Conservation (phyloP, 495 filamentous ascomycete genomes). For the Alectoria sarmentosa region DNA sequence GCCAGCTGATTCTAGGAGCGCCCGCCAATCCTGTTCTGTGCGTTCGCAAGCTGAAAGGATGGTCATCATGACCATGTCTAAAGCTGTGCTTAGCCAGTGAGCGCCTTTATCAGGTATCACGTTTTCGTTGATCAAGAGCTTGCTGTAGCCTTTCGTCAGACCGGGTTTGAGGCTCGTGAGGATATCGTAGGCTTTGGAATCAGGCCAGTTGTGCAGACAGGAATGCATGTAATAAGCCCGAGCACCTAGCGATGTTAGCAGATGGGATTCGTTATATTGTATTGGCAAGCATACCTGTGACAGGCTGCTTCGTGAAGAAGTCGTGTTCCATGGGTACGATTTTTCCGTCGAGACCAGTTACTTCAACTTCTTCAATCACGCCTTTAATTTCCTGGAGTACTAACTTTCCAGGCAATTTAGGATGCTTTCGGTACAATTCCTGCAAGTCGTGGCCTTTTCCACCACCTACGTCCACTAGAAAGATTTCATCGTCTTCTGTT, state of each 20-base stretch:
- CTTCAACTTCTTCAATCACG: conserved; percentile 28
- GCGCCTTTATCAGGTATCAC: neutral
- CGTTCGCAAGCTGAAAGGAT: neutral
- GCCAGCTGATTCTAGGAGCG: neutral
- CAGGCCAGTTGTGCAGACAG: conserved; percentile 43
- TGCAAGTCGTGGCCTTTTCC: conserved; percentile 45
- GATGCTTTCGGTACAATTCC: conserved; percentile 33
- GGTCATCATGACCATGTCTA: neutral
- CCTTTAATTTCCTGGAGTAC: conserved; percentile 44
- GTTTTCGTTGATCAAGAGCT: neutral
- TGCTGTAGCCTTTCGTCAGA: conserved; percentile 36
- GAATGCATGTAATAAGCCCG: conserved; percentile 43
- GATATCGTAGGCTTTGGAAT: conserved; percentile 33
- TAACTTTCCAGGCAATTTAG: conserved; percentile 33
- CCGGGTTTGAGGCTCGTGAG: conserved; percentile 32
- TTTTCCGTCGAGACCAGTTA: neutral
- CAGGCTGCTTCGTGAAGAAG: conserved; percentile 4
- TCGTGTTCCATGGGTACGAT: conserved; percentile 4
- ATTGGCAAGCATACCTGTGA: neutral
- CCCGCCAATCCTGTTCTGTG: neutral
- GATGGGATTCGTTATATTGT: no score
- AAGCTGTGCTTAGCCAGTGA: neutral
- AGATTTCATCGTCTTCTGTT: conserved; percentile 25
- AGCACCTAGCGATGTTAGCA: conserved; percentile 35
- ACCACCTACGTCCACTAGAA: conserved; percentile 52